Evolutionary conservation across 2,329 filamentous ascomycete species (phyloP), one percentile per base, ranked within the genome.

Genomic region (Colletotrichum higginsianum): DNA sequence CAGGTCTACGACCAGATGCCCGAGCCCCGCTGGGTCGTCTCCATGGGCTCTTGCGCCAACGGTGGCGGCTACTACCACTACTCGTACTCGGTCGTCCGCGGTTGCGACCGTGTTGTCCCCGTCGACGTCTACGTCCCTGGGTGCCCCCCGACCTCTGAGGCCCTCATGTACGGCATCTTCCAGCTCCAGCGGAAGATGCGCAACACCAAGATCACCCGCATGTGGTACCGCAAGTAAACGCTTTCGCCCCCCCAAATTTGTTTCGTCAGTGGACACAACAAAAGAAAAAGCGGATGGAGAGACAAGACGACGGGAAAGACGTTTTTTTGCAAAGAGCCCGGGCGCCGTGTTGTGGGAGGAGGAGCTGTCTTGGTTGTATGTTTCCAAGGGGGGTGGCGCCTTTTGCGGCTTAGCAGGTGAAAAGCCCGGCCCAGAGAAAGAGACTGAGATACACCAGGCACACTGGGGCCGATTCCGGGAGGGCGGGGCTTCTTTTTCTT

Each of bases 1-100:
- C 94, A 96, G 84, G 92, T 97, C 73, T 98, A 98, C 85, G 95
- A 98, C 82, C 95, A 97, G 86, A 97, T 97, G 94, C 94, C 94
- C 40, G 94, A 97, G 42, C 94, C 94, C 21, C 89, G 93, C 79
- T 97, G 94, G 94, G 94, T 96, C 77, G 82, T 90, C 78, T 93
- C 91, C 77, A 96, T 96, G 93, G 93, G 93, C 15, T 93, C 91
- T 78, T 96, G 93, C 81, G 93, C 93, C 72, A 95, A 95, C 82
- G 93, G 93, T 62, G 93, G 93, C 73, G 93, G 93, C 65, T 96
- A 96, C 85, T 95, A 96, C 82, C 93, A 96, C 83, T 95, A 96
- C 85, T 93, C 91, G 82, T 96, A 96, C 84, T 90, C 87, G 75
- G 93, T 73, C 52, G 90, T 92, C 55, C 87, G 93, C 67, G 93